Evolutionary conservation across 306 rosid genomes (phyloP), one percentile per base, ranked within the genome.

Genomic region (Cucurbita maxima): DNA sequence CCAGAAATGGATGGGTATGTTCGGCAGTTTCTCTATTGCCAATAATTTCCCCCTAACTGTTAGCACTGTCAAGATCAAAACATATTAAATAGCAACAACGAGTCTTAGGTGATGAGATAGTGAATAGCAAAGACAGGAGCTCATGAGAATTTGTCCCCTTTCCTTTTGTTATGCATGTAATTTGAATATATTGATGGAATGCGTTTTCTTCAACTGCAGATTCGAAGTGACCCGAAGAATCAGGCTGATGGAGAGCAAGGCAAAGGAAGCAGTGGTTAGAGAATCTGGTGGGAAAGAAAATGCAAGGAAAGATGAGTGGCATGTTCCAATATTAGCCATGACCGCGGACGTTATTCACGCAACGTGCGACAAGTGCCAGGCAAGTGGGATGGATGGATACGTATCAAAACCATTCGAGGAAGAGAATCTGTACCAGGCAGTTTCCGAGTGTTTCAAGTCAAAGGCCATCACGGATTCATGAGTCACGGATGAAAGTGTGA

Each of bases 1-100:
- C 98, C 98, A 13, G 98, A 94, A 81, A 94, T 94, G 98, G 98
- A 94, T 58, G 98, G 98, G 99, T 92, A 85, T 40, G 89, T 71
- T 58, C 9, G 5, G 18, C 47, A 3, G 2, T 58, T n/a, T 62
- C 51, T 63, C 71, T 63, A 40, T 14, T 63, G 71, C 51, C 20
- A 19, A 1, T 44, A n/a, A 66, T 64, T 41, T 45, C 71, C 18
- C 16, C 37, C n/a, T 1, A 61, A 16, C 53, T 64, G 15, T 63
- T 38, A 1, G 4, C 34, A 37, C 10, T 63, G 30, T 18, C 25
- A 40, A 63, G 51, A 41, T 64, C 1, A 40, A 58, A 58, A 63
- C 10, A 18, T 8, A 41, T 30, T 12, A 25, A 63, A 8, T 38
- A 10, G 52, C 25, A 41, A 10, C 71, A 63, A 51, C n/a, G 30